Conservation (phyloP, 495 filamentous ascomycete species). For the Lepidopterella palustris region DNA sequence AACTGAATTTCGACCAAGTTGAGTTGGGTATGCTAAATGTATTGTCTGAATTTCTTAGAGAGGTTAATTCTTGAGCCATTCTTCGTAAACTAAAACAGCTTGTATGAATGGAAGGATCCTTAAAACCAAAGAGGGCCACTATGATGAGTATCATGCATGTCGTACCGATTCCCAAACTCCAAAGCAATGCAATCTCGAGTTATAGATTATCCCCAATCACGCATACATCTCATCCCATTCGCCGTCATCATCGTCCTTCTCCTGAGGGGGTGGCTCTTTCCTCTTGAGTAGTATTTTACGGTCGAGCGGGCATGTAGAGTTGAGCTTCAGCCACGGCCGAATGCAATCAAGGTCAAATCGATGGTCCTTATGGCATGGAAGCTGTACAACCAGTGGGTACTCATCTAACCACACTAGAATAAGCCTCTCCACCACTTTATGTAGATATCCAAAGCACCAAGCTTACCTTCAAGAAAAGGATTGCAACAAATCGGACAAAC, state of each 20-base stretch:
- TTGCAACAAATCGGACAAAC: constrained; percentile 83
- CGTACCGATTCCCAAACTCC: neutral
- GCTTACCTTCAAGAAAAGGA: constrained; percentile 65
- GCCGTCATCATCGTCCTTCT: constrained; percentile 42
- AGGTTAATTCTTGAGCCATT: no score
- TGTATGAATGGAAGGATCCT: no score
- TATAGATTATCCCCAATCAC: constrained; percentile 10
- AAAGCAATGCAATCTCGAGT: neutral
- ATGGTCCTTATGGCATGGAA: constrained; percentile 78
- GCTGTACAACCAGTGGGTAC: constrained; percentile 76
- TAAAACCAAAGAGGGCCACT: neutral
- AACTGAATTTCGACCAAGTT: no score
- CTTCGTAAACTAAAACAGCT: no score
- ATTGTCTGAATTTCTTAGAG: no score
- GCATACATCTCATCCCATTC: constrained; percentile 41
- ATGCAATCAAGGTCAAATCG: constrained; percentile 92
- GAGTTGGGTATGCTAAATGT: no score
- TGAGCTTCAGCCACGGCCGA: constrained; percentile 81
- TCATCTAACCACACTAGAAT: constrained; percentile 38
- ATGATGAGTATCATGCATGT: neutral
- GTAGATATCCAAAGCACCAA: neutral
- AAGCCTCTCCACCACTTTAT: neutral
- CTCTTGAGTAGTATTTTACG: constrained; percentile 71
- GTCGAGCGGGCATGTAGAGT: constrained; percentile 86
- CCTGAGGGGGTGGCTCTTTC: constrained; percentile 50